Percentiles rank a stretch among this genome's conserved stretches.
Evolutionary conservation across 176 grass and related monocot species (phyloP).

Genomic region (Raddia distichophylla): DNA sequence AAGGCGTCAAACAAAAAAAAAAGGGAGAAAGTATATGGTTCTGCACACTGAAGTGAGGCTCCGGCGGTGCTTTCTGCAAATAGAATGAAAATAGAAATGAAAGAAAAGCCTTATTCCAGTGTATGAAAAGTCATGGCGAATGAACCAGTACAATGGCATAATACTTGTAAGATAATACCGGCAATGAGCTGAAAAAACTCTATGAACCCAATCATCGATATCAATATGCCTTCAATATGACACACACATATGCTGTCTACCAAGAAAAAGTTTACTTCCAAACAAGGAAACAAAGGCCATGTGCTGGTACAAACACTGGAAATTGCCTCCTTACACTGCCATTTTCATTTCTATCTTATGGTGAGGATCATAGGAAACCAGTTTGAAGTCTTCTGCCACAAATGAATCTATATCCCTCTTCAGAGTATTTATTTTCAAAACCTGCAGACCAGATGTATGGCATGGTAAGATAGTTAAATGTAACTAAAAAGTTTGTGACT

Average conservation of each 20-base stretch:
- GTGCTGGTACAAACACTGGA: not conserved
- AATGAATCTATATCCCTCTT: constrained; percentile 95
- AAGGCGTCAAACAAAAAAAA: too few relatives aligned
- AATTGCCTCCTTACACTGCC: not conserved
- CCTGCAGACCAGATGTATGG: constrained; percentile 40
- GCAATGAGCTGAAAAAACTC: not conserved
- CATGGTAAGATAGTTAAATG: not conserved
- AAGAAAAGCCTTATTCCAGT: not conserved
- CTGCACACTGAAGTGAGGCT: not conserved
- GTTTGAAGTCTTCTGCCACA: constrained; percentile 70
- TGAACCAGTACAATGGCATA: not conserved
- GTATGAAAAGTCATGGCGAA: not conserved
- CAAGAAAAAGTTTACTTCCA: not conserved
- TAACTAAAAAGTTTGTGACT: not conserved
- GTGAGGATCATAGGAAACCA: constrained; percentile 77
- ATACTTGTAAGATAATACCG: not conserved
- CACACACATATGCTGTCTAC: not conserved
- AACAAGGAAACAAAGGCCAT: not conserved
- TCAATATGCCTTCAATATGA: not conserved
- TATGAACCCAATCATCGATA: not conserved
- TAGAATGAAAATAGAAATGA: not conserved
- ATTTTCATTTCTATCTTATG: constrained; percentile 75
- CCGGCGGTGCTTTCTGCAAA: not conserved
- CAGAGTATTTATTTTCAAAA: constrained; percentile 74
- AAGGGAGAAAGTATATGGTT: too few relatives aligned